A percentile compares a stretch with the other conserved stretches of the same genome.
Evolutionary conservation across 139 green algal species (phyloP).

Genomic region (Trebouxia sp.): DNA sequence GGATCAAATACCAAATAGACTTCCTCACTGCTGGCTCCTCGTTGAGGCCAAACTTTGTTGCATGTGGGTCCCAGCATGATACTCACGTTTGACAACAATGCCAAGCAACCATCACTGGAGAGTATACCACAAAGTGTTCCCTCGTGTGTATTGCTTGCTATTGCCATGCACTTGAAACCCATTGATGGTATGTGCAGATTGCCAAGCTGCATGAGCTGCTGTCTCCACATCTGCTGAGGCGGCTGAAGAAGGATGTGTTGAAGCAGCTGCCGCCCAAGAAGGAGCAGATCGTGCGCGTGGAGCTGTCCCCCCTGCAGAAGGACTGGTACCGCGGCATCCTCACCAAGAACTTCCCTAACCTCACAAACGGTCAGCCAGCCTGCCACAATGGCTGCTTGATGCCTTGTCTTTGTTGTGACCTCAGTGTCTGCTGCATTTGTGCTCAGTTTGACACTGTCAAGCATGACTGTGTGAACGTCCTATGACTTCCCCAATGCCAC

Average conservation of each 20-base stretch:
- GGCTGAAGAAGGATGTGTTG: slow-evolving; percentile 83
- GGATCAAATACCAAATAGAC: too few relatives aligned
- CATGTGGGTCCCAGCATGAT: too few relatives aligned
- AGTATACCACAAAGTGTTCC: too few relatives aligned
- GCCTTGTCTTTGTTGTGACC: background rate
- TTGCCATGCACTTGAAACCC: too few relatives aligned
- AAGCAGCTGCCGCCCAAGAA: slow-evolving; percentile 79
- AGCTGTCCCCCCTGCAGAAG: slow-evolving; percentile 59
- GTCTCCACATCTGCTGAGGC: slow-evolving; percentile 71
- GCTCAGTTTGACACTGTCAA: too few relatives aligned
- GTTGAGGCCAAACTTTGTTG: too few relatives aligned
- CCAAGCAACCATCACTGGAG: too few relatives aligned
- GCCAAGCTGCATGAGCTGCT: slow-evolving; percentile 65
- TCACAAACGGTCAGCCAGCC: background rate
- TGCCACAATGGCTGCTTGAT: background rate
- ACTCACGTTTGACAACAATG: too few relatives aligned
- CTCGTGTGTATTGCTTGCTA: too few relatives aligned
- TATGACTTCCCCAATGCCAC: too few relatives aligned
- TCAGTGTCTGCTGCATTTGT: background rate
- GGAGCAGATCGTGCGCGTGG: slow-evolving; percentile 79
- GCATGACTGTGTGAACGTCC: too few relatives aligned
- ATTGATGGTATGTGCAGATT: slow-evolving; percentile 55
- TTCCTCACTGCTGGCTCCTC: too few relatives aligned
- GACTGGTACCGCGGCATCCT: slow-evolving; percentile 61
- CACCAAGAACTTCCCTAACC: slow-evolving; percentile 41